These are phyloP conservation scores for Sungouiella thailandica DNA, from an alignment of 805 yeast species.

Conservation along the genomic window DNA sequence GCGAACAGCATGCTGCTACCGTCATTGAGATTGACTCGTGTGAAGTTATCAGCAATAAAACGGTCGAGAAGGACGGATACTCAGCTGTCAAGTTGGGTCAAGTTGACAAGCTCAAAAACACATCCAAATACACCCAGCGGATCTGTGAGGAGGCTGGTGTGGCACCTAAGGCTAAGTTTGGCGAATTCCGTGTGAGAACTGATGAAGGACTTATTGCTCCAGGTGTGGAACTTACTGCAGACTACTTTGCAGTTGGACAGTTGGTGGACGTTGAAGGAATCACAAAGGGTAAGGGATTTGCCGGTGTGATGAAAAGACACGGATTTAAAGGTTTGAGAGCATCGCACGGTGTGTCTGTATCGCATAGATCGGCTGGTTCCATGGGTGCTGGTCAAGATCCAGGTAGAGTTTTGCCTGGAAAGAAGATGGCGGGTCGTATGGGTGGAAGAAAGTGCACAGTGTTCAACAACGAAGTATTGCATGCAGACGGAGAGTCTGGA, in stretches of 20 bases:
- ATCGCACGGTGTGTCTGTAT: constrained; percentile 89
- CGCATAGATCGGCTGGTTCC: constrained; percentile 96
- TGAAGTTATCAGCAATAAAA: constrained; percentile 75
- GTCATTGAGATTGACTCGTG: constrained; percentile 82
- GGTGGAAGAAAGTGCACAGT: constrained; percentile 73
- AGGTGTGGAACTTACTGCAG: constrained; percentile 77
- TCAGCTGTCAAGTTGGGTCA: constrained; percentile 84
- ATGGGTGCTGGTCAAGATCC: constrained; percentile 95
- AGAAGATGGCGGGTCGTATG: constrained; percentile 98
- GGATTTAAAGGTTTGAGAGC: constrained; percentile 87
- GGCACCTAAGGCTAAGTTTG: constrained; percentile 71
- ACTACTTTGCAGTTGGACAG: constrained; percentile 80
- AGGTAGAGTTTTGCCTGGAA: constrained; percentile 93
- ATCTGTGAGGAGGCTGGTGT: constrained; percentile 75
- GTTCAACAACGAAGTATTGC: constrained; percentile 70
- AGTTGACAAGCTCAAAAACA: constrained; percentile 63
- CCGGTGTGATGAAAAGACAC: constrained; percentile 97
- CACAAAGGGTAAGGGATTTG: constrained; percentile 92
- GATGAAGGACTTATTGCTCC: constrained; percentile 62
- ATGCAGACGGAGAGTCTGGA: constrained; percentile 77
- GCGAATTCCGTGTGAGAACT: constrained; percentile 76
- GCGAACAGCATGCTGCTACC: constrained; percentile 75
- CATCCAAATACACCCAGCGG: constrained; percentile 56
- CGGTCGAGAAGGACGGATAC: constrained; percentile 71
- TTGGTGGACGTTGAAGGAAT: constrained; percentile 74